Conservation (phyloP, 352 stramenopile species). For the Globisporangium camurandrum region DNA sequence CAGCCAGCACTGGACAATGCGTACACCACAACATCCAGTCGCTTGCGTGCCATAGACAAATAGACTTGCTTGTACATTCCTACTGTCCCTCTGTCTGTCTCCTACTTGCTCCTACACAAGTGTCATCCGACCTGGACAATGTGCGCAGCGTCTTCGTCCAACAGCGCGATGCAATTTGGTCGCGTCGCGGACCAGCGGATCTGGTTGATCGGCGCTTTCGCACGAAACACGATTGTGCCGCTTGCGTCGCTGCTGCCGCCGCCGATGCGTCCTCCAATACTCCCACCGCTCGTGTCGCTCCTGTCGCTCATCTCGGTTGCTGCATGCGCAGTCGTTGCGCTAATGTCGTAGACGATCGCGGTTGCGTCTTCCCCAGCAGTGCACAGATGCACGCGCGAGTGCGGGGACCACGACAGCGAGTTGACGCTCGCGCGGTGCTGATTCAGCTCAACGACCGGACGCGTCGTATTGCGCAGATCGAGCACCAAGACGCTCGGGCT, state of each 20-base stretch:
- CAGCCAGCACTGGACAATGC: no score
- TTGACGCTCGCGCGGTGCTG: conserved; percentile 92
- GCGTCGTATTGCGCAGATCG: conserved; percentile 91
- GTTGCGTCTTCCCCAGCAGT: conserved; percentile 93
- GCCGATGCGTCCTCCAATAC: no score
- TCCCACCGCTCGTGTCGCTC: conserved; percentile 14
- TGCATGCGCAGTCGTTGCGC: conserved; percentile 4
- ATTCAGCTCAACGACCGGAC: conserved; percentile 88
- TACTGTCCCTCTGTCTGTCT: no score
- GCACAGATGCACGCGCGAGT: conserved; percentile 91
- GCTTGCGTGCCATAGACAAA: no score
- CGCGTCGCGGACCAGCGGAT: conserved; percentile 90
- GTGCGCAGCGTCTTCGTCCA: conserved; percentile 93
- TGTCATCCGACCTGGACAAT: conserved; percentile 77
- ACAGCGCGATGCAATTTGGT: conserved; percentile 94
- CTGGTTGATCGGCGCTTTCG: conserved; percentile 69
- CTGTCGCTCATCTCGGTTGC: conserved; percentile 12
- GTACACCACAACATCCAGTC: no score
- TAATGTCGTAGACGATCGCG: conserved; percentile 95
- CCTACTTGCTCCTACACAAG: not conserved
- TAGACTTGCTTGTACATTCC: no score
- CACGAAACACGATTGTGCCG: conserved; percentile 52
- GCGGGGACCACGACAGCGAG: conserved; percentile 95
- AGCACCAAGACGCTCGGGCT: conserved; percentile 91
- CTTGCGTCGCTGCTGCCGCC: conserved; percentile 24